Evolutionary conservation across 352 stramenopile species (phyloP).

Genomic region (Globisporangium abappressorium): DNA sequence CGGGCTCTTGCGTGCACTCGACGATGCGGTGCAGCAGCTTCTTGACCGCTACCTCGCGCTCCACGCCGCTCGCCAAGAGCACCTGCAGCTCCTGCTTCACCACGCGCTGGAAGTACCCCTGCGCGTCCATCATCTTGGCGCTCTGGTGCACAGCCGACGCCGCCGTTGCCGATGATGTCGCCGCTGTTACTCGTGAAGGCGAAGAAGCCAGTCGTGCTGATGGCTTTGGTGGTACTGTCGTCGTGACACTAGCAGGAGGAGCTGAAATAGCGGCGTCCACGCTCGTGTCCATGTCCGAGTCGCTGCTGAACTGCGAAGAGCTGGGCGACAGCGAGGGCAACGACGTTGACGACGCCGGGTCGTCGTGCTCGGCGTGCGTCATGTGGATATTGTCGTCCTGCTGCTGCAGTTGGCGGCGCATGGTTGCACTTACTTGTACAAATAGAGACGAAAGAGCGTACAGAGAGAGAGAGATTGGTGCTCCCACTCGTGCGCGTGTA

Average conservation of each 20-base stretch:
- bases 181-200: background rate
- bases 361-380: slow-evolving; percentile 13
- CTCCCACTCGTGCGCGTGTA: background rate
- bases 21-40: slow-evolving; percentile 76
- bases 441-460: background rate
- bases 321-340: background rate
- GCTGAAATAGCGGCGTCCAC: background rate
- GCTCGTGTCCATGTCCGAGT: slow-evolving; percentile 17
- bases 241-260: background rate
- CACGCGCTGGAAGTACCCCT: slow-evolving; percentile 65
- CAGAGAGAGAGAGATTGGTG: background rate
- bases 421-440: background rate
- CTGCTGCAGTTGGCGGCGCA: background rate
- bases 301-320: slow-evolving; percentile 5
- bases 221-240: background rate
- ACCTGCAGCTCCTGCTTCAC: slow-evolving; percentile 81
- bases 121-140: slow-evolving; percentile 64
- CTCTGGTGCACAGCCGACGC: slow-evolving; percentile 26
- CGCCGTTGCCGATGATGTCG: background rate
- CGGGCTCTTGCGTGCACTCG: slow-evolving; percentile 53
- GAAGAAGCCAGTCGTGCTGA: background rate
- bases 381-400: slow-evolving; percentile 17
- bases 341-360: slow-evolving; percentile 3
- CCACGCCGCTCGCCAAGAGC: slow-evolving; percentile 46
- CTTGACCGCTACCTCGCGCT: slow-evolving; percentile 72